These are phyloP conservation scores for Eimeria zaria DNA, from an alignment of 169 alveolate species.

Conservation along the genomic window DNA sequence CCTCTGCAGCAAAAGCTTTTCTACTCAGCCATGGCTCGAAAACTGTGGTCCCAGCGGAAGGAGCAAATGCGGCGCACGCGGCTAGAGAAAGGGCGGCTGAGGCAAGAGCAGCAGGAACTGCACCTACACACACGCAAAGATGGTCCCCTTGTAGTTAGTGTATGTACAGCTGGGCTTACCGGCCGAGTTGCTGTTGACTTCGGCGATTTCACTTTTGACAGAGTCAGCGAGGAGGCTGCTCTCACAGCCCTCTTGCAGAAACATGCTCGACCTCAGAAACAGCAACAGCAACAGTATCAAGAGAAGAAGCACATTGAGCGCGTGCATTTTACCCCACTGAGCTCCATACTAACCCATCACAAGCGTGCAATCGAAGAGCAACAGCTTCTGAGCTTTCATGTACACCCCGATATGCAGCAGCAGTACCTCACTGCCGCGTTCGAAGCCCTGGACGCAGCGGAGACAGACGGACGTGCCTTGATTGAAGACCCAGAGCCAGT, in stretches of 20 bases:
- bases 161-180: conserved; percentile 76
- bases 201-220: conserved; percentile 46
- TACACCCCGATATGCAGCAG: conserved; percentile 2
- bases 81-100: neutral
- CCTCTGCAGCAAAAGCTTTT: conserved; percentile 60
- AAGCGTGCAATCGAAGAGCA: conserved; percentile 1
- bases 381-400: neutral
- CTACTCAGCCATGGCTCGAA: conserved; percentile 39
- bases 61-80: neutral
- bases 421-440: conserved; percentile 65
- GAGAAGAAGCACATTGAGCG: conserved; percentile 6
- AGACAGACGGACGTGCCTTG: neutral
- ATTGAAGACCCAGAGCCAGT: neutral
- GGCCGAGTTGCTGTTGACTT: conserved; percentile 82
- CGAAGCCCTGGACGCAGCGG: conserved; percentile 67
- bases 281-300: conserved; percentile 1
- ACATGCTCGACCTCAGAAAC: conserved; percentile 40
- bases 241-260: conserved; percentile 65
- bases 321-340: conserved; percentile 28
- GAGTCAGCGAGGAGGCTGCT: conserved; percentile 52
- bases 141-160: conserved; percentile 77
- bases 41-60: neutral
- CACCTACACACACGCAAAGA: neutral
- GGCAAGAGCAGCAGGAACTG: conserved; percentile 23
- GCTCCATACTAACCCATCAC: neutral